Percentiles rank a stretch among this genome's conserved stretches.
These are phyloP conservation scores for Annulohypoxylon truncatum DNA, from an alignment of 2,329 filamentous ascomycete genomes.

Conservation along the genomic window DNA sequence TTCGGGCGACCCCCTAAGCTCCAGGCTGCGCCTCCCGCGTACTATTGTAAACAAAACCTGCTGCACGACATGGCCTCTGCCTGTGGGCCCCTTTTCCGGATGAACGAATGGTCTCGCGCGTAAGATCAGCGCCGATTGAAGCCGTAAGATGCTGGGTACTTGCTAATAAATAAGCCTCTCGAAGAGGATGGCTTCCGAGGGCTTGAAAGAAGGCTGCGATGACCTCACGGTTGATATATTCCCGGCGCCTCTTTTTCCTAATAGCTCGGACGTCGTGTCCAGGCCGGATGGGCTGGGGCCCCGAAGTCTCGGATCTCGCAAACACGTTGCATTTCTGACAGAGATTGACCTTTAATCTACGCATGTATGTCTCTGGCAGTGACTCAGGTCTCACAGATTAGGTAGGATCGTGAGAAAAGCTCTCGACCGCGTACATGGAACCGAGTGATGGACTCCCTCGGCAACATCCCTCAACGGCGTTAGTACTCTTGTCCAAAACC, in stretches of 20 bases:
- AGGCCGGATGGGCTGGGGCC: constrained; percentile 27
- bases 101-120: constrained; percentile 32
- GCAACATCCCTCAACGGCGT: constrained; percentile 27
- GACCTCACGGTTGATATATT: constrained; percentile 41
- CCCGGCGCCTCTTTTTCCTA: constrained; percentile 37
- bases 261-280: constrained; percentile 37
- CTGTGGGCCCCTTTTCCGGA: constrained; percentile 37
- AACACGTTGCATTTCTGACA: constrained; percentile 44
- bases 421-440: constrained; percentile 35
- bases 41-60: constrained; percentile 41
- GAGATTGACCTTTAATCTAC: constrained; percentile 35
- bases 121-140: constrained; percentile 23
- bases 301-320: constrained; percentile 40
- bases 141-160: constrained; percentile 22
- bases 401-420: constrained; percentile 40
- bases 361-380: constrained; percentile 39
- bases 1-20: constrained; percentile 26
- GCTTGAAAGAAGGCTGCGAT: constrained; percentile 36
- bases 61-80: constrained; percentile 44
- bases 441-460: constrained; percentile 23
- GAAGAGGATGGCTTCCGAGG: constrained; percentile 33
- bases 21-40: constrained; percentile 31
- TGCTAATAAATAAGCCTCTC: constrained; percentile 22
- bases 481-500: constrained; percentile 25
- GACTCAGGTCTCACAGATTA: constrained; percentile 36